phyloP scores from a whole-genome alignment of 768 basidiomycete genomes.

The Calocera cornea region DNA sequence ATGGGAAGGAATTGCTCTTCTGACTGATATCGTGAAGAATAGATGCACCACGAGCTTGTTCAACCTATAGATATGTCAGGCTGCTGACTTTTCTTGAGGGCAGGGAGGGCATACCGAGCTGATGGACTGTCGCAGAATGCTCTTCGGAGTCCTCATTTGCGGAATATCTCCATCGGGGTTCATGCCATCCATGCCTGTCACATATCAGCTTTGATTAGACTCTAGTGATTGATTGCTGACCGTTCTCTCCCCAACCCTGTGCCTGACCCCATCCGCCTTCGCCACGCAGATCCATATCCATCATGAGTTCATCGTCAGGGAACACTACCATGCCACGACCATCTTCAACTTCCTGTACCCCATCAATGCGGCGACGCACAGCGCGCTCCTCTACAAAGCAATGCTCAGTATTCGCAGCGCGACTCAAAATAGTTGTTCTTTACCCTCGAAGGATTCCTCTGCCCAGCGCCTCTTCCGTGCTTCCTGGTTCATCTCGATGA shows the following conservation, averaged over 20 bases:
- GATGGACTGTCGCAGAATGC: not conserved
- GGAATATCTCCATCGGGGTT: not conserved
- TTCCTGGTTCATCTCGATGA: not conserved
- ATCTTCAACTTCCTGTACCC: not conserved
- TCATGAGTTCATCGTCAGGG: not conserved
- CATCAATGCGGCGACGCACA: not conserved
- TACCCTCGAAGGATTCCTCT: not conserved
- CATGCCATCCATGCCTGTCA: not conserved
- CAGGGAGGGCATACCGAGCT: not conserved
- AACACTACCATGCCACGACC: not conserved
- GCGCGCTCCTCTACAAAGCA: not conserved
- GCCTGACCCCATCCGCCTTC: not conserved
- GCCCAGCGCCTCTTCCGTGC: not conserved
- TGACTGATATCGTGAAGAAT: constrained; percentile 1
- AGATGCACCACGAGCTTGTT: not conserved
- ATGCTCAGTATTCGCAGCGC: not conserved
- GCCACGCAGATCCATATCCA: no score
- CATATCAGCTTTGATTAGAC: not conserved
- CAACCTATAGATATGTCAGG: not conserved
- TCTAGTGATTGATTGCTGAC: no score
- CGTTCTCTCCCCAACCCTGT: not conserved
- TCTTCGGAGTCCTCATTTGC: not conserved
- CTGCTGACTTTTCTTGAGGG: not conserved
- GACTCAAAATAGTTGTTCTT: not conserved
- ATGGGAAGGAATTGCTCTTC: not conserved